These are phyloP conservation scores for Inonotus hispidus DNA, from an alignment of 1,284 basidiomycete species.

Conservation along the genomic window DNA sequence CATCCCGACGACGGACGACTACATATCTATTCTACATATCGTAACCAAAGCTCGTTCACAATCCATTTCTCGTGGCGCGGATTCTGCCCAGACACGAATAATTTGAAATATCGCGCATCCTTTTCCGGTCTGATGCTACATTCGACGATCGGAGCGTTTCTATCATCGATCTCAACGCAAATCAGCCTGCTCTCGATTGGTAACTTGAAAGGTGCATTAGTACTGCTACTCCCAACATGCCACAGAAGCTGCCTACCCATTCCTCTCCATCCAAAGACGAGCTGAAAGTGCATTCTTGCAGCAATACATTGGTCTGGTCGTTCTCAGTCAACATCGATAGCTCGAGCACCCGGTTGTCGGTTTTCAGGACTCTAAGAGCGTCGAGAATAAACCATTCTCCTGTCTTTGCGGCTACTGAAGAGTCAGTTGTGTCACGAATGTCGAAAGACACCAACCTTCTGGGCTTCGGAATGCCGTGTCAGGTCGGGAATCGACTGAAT, in stretches of 20 bases:
- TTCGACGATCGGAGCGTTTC: conserved; percentile 26
- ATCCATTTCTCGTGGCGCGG: conserved; percentile 35
- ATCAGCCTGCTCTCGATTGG: not conserved
- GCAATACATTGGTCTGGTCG: conserved; percentile 36
- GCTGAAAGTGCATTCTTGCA: conserved; percentile 30
- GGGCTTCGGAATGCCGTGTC: conserved; percentile 47
- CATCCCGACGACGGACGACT: too few species aligned
- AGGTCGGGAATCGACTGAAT: conserved; percentile 47
- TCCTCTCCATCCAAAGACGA: conserved; percentile 32
- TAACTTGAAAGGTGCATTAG: not conserved
- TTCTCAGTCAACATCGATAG: conserved; percentile 36
- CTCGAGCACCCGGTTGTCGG: not conserved
- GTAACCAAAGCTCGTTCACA: conserved; percentile 44
- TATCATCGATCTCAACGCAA: not conserved
- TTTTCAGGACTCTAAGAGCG: conserved; percentile 28
- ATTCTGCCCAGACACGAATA: conserved; percentile 9
- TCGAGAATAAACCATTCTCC: conserved; percentile 49
- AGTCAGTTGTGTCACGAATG: not conserved
- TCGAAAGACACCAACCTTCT: conserved; percentile 31
- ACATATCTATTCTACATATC: conserved; percentile 15
- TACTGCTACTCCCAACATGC: not conserved
- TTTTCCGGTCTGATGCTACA: conserved; percentile 29
- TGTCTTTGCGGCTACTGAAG: conserved; percentile 27
- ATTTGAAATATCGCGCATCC: conserved; percentile 34
- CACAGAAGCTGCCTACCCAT: conserved; percentile 37